Evolutionary conservation across 805 yeast genomes (phyloP), one percentile per base, ranked within the genome.

Genomic region (Candida koratica): DNA sequence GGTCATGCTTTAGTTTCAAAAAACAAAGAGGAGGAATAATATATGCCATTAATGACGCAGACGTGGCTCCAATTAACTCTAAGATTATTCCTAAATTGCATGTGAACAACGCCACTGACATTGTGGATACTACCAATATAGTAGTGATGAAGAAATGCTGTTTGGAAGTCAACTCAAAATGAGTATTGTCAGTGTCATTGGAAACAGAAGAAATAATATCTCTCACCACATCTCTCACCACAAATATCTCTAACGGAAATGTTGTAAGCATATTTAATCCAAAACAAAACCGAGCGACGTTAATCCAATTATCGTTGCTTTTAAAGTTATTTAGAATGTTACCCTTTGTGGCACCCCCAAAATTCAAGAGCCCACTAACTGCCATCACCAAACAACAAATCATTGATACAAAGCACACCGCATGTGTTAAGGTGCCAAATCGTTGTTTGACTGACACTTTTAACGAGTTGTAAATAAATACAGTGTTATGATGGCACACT

Each of bases 401-500:
- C 77, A 87, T 82, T 0, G 96, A 84, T 0, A 89, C 76, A 6
- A 76, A 69, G 36, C 95, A 86, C 8, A 94, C 83, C 44, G 84
- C 73, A 55, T 90, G 97, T 1, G 96, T 88, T 17, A 89, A 73
- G 26, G 61, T 68, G 28, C 84, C 71, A 53, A 89, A 89, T 43
- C 89, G 69, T 43, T 78, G 80, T 46, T 87, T 53, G 3, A 95
- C 79, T 5, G 95, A 90, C 14, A 74, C 75, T 45, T 73, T 74
- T 52, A 90, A 71, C 0, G 96, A 86, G 53, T 85, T 86, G 63
- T 81, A 89, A 28, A 89, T 90, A 51, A 89, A 83, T 18, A 90
- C 77, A 0, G 97, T 87, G 55, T 89, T 89, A 57, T 89, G 97
- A 53, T 89, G 97, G 53, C 97, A 89, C 3, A 89, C 97, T 46